Evolutionary conservation across 257 asterid species (phyloP), one percentile per base, ranked within the genome.

Genomic region (Scutellaria baicalensis): DNA sequence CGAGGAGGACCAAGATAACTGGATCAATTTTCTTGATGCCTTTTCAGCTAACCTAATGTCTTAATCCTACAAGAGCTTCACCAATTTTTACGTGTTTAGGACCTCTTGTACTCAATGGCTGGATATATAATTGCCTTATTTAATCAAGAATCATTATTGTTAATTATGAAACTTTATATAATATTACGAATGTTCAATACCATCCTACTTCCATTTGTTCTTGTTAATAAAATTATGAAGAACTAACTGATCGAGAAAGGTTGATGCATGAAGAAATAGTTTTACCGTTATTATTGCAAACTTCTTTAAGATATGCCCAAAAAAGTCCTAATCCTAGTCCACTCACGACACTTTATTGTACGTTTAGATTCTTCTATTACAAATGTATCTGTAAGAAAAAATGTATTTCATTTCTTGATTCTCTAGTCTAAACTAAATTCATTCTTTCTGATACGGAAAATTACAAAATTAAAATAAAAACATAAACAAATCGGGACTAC

Each of bases 1-100:
- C 1, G 86, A 89, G 1, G 89, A 76, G 23, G 81, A 78, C 12
- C 90, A 85, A 0, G 88, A 89, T n/a, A 87, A 76, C 75, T 85
- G 93, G 97, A 79, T 83, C 73, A 74, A 80, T 64, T 77, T 91
- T 78, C 89, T 93, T 39, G 88, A 93, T 62, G 78, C 88, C 5
- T 81, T 86, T 73, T 83, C 91, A 1, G 83, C 85, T 56, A 83
- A 78, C 70, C 64, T 83, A 56, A 72, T 82, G 59, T 91, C 93
- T 36, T 89, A 75, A 77, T 14, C 12, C 2, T 64, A 38, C 52
- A 69, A 60, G 75, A 64, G 82, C 72, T 78, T 81, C 83, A 61
- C 66, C 66, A 18, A 59, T 61, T 79, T 81, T 79, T 81, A 64
- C 73, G 44, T 63, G 74, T 67, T 68, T 50, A 56, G 91, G 87